phyloP scores from a whole-genome alignment of 2,329 filamentous ascomycete species.

The Monilinia fructigena region DNA sequence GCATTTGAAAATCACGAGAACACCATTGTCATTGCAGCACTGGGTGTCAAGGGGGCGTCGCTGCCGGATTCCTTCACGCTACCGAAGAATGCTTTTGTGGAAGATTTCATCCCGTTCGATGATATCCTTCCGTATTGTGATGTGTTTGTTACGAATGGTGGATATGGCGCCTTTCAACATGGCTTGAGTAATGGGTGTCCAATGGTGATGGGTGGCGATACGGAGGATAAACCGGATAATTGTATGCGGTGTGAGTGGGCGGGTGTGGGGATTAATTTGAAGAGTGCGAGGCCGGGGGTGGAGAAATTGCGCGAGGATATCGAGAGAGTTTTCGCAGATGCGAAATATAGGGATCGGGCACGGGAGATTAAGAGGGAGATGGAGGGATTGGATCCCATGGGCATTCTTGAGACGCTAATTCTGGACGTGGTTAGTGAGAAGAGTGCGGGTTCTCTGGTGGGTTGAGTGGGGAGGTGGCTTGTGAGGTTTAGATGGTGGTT shows the following conservation, averaged over 20 bases:
- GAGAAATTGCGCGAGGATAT: neutral
- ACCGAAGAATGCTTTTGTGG: slow-evolving; percentile 38
- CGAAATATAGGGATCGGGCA: neutral
- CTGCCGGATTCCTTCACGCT: slow-evolving; percentile 37
- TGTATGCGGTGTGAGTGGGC: neutral
- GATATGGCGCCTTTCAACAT: slow-evolving; percentile 41
- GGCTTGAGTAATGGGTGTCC: slow-evolving; percentile 39
- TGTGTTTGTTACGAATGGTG: slow-evolving; percentile 41
- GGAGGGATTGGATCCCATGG: neutral
- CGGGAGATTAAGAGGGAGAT: neutral
- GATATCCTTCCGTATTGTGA: slow-evolving; percentile 40
- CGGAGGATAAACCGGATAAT: slow-evolving; percentile 41
- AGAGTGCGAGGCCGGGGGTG: neutral
- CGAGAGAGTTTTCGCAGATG: neutral
- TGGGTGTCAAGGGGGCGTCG: slow-evolving; percentile 32
- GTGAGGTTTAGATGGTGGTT: too few relatives aligned
- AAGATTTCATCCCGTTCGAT: slow-evolving; percentile 42
- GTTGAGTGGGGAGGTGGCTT: too few relatives aligned
- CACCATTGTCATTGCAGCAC: slow-evolving; percentile 40
- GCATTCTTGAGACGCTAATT: neutral
- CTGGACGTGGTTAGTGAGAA: neutral
- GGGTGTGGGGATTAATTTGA: neutral
- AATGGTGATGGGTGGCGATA: slow-evolving; percentile 39
- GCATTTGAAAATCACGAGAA: slow-evolving; percentile 39
- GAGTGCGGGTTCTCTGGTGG: neutral